phyloP scores from a whole-genome alignment of 1,284 basidiomycete species.

The Melanopsichium pennsylvanicum region DNA sequence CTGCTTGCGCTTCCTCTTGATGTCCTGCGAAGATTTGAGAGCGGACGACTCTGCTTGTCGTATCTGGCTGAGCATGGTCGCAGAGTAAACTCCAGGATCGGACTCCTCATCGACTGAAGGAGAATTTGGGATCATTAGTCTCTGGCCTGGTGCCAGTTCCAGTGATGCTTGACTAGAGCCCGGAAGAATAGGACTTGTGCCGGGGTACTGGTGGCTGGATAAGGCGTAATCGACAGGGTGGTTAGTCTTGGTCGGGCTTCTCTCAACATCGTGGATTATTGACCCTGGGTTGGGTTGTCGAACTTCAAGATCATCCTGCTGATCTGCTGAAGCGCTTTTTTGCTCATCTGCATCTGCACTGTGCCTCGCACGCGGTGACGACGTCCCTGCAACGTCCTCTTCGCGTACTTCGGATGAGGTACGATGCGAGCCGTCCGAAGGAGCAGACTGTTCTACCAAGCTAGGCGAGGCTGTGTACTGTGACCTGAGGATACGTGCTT shows the following conservation, averaged over 20 bases:
- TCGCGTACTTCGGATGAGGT: not conserved
- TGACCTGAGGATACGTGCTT: constrained; percentile 31
- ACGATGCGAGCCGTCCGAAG: constrained; percentile 30
- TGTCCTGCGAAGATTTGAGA: constrained; percentile 1
- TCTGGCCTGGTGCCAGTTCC: constrained; percentile 1
- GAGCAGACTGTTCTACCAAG: constrained; percentile 21
- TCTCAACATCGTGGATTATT: constrained; percentile 7
- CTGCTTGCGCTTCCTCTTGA: too few species aligned
- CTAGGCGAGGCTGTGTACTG: constrained; percentile 26
- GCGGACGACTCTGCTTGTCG: not conserved
- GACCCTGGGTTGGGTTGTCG: constrained; percentile 23
- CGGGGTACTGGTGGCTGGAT: not conserved
- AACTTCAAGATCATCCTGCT: constrained; percentile 17
- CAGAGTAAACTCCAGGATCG: constrained; percentile 23
- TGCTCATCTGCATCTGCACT: not conserved
- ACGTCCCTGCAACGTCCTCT: not conserved
- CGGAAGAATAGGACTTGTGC: not conserved
- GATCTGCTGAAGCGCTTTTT: constrained; percentile 2
- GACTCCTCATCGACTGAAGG: constrained; percentile 28
- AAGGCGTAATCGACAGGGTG: constrained; percentile 3
- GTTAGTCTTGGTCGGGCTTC: constrained; percentile 14
- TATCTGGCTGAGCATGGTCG: constrained; percentile 7
- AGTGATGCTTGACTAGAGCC: not conserved
- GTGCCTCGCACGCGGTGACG: too few species aligned
- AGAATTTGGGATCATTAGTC: not conserved